These are phyloP conservation scores for Escallonia herrerae DNA, from an alignment of 129 eudicot species.

Conservation along the genomic window DNA sequence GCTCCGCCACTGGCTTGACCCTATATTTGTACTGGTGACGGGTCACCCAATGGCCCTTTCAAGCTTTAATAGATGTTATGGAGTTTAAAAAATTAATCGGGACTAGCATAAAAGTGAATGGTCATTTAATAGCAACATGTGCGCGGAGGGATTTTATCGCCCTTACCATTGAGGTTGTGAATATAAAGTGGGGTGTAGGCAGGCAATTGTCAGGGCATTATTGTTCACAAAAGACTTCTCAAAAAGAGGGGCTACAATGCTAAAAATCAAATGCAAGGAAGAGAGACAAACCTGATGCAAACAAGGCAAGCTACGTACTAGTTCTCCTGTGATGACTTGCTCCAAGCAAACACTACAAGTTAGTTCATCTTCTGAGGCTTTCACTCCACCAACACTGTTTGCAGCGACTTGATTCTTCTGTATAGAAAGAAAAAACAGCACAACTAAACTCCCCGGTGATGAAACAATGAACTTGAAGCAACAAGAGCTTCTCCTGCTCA, in stretches of 20 bases:
- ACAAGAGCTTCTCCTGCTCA: background rate
- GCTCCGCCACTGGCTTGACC: too few species aligned
- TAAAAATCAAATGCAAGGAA: background rate
- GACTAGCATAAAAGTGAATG: background rate
- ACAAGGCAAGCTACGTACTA: conserved; percentile 86
- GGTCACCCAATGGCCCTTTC: too few species aligned
- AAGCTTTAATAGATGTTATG: too few species aligned
- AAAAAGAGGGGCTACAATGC: too few species aligned
- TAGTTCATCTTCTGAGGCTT: conserved; percentile 65
- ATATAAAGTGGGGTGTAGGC: too few species aligned
- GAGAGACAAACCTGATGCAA: conserved; percentile 68
- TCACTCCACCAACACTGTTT: conserved; percentile 29
- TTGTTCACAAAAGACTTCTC: background rate
- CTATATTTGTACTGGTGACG: too few species aligned
- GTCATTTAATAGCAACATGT: too few species aligned
- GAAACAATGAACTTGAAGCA: background rate
- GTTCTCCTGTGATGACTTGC: conserved; percentile 78
- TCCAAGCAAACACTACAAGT: conserved; percentile 96
- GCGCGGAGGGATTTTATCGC: too few species aligned
- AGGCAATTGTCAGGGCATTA: background rate
- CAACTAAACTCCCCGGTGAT: background rate
- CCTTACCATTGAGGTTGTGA: too few species aligned
- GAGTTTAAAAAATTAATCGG: too few species aligned
- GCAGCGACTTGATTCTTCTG: conserved; percentile 57
- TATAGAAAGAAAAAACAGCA: background rate